Base-by-base conservation (phyloP, 2,329 filamentous ascomycete genomes). In the Botryotinia narcissicola region DNA sequence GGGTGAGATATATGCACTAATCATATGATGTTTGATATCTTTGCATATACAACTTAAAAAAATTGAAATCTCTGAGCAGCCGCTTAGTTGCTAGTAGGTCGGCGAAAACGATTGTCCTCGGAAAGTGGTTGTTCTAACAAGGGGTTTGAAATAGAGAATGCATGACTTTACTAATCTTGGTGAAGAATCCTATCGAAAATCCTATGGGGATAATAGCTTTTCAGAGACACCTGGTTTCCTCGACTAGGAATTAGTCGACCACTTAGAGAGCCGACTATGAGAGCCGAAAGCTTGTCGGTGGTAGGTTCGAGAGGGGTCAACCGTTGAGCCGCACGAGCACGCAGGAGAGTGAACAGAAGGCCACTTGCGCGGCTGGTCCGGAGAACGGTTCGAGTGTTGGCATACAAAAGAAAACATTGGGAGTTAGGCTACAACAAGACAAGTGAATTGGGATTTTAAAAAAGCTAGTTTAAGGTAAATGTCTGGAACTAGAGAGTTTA, bases 161-260 rank as follows among this genome's bases (percentile, higher is more conserved):
- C 1, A 48, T 48, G 20, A 10, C 25, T 25, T 10, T 4, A 4
- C 0, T 25, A 25, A 0, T 25, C 4, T 48, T 48, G 0, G 20
- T 48, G 46, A 48, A 4, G 0, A 46, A 22, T 1, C 44, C 20
- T 22, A 22, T 46, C 20, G 4, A 48, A 10, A 25, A 4, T 22
- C 8, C 4, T 4, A 48, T 25, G 46, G 9, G 46, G 46, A 48
- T 4, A 48, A 22, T 48, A 25, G 46, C 46, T 25, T 10, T 46
- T 48, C 20, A 9, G 46, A 20, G 46, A 48, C 46, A 48, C 3
- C 46, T 48, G 46, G 10, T 48, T 25, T 16, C 46, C 20, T 48
- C 46, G 20, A 48, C 20, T 25, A 48, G 46, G 46, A 48, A 48
- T 25, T 25, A 25, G 20, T 48, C 46, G 20, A 9, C 46, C 46